Conservation (phyloP, 176 grass and related monocot genomes). For the Aegilops tauschii region DNA sequence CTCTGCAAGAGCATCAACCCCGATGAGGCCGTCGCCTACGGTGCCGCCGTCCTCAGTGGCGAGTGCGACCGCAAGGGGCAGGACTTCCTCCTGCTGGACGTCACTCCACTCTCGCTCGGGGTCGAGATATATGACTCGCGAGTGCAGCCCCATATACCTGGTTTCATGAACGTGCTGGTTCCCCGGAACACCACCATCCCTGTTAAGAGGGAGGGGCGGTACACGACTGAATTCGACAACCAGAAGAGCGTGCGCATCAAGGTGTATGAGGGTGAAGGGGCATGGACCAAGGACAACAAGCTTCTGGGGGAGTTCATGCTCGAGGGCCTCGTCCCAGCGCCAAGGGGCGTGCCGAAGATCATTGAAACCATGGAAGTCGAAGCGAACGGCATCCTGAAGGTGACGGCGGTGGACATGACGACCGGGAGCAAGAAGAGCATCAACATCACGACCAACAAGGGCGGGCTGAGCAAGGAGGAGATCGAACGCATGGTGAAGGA, state of each 20-base stretch:
- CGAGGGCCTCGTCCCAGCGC: too few relatives aligned
- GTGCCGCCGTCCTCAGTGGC: slow-evolving; percentile 70
- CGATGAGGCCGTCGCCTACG: slow-evolving; percentile 48
- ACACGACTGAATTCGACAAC: neutral
- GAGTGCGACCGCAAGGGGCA: slow-evolving; percentile 61
- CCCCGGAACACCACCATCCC: neutral
- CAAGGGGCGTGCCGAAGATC: neutral
- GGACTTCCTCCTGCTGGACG: slow-evolving; percentile 65
- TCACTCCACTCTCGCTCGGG: slow-evolving; percentile 72
- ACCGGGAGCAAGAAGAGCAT: too few relatives aligned
- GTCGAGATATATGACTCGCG: neutral
- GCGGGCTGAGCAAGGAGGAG: neutral
- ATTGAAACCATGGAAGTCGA: neutral
- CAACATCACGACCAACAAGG: too few relatives aligned
- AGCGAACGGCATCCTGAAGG: neutral
- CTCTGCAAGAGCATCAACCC: slow-evolving; percentile 98
- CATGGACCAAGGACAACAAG: neutral
- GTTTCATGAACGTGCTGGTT: neutral
- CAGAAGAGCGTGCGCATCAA: neutral
- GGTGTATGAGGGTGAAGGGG: neutral
- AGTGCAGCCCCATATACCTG: neutral
- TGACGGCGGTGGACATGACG: neutral
- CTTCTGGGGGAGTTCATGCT: neutral
- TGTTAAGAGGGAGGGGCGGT: neutral
- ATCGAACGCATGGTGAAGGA: neutral